Evolutionary conservation across 148 eudicot genomes (phyloP).

Genomic region (Spergularia bocconei): DNA sequence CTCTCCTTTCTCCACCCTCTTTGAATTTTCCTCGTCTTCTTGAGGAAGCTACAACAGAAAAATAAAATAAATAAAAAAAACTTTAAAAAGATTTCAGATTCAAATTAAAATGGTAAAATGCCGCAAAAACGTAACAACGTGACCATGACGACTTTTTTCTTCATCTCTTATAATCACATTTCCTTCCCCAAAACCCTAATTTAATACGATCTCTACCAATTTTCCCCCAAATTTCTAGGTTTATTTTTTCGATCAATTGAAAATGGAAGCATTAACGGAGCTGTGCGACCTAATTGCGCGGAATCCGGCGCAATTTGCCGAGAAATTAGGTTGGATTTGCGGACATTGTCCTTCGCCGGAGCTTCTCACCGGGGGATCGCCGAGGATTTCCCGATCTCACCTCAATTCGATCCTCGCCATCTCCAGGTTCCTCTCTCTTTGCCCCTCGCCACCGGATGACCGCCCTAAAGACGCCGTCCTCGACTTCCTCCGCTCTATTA

Average conservation of each 20-base stretch:
- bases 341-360: slow-evolving; percentile 67
- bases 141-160: slow-evolving; percentile 10
- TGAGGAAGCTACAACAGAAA: neutral
- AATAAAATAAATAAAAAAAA: slow-evolving; percentile 2
- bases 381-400: slow-evolving; percentile 63
- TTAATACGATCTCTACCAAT: neutral
- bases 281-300: slow-evolving; percentile 79
- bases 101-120: neutral
- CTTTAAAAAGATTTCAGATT: no score
- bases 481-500: slow-evolving; percentile 55
- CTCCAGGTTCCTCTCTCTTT: slow-evolving; percentile 71
- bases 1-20: slow-evolving; percentile 4
- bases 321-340: slow-evolving; percentile 76
- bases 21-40: neutral
- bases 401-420: slow-evolving; percentile 68
- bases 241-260: neutral
- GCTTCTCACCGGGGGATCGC: slow-evolving; percentile 47
- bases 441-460: slow-evolving; percentile 40
- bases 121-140: slow-evolving; percentile 20
- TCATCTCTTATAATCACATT: neutral
- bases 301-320: slow-evolving; percentile 58
- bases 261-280: slow-evolving; percentile 80
- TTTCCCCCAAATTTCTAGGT: neutral
- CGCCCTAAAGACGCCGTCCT: slow-evolving; percentile 45
- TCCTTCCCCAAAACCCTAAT: slow-evolving; percentile 12